These are phyloP conservation scores for Wickerhamomyces canadensis DNA, from an alignment of 805 yeast species.

Conservation along the genomic window DNA sequence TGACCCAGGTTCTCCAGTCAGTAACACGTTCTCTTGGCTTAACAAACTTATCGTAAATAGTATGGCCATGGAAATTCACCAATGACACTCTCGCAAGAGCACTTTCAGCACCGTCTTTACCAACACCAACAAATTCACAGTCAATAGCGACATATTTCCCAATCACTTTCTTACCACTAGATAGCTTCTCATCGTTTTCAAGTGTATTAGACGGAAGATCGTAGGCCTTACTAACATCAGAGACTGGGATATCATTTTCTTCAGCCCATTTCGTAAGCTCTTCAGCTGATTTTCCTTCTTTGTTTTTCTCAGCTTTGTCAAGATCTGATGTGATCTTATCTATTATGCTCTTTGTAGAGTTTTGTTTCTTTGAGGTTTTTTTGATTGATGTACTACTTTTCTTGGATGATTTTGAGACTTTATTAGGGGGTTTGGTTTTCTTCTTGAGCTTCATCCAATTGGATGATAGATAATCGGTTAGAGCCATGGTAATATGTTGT, in stretches of 20 bases:
- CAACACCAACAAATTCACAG: constrained; percentile 93
- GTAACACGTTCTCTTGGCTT: constrained; percentile 70
- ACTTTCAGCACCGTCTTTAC: constrained; percentile 61
- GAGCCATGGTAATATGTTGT: constrained; percentile 5
- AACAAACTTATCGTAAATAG: constrained; percentile 69
- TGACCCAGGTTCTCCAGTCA: constrained; percentile 91
- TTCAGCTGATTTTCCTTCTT: constrained; percentile 2
- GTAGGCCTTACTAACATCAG: constrained; percentile 18
- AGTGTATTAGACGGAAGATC: constrained; percentile 10
- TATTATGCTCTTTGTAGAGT: constrained; percentile 12
- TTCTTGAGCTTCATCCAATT: constrained; percentile 19
- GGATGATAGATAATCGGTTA: constrained; percentile 10
- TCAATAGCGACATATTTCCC: constrained; percentile 83
- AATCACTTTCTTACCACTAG: constrained; percentile 34
- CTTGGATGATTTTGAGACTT: constrained; percentile 1
- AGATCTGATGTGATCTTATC: constrained; percentile 12
- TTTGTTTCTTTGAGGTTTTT: constrained; percentile 1
- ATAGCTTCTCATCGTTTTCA: constrained; percentile 8
- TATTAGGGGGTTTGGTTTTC: constrained; percentile 3
- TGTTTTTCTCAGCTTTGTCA: constrained; percentile 6
- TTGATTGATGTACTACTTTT: too few relatives aligned
- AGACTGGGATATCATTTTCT: constrained; percentile 22
- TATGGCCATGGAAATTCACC: constrained; percentile 76
- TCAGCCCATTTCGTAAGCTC: constrained; percentile 21
- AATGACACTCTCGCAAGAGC: constrained; percentile 84